Base-by-base conservation (phyloP, 495 filamentous ascomycete species). In the Aspergillus diversus region DNA sequence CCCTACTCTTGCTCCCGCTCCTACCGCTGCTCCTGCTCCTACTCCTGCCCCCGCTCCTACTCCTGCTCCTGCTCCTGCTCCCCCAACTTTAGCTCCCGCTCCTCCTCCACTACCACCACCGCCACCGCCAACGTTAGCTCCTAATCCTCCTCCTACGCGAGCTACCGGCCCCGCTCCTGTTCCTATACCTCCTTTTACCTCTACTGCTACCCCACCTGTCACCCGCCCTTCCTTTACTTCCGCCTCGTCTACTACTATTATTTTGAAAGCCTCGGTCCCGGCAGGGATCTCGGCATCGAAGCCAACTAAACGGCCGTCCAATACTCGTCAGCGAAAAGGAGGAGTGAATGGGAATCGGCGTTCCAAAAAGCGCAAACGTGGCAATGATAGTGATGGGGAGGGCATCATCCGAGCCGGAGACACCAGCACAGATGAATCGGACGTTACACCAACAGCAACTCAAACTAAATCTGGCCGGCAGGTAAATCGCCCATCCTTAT, bases 401-500 rank as follows among this genome's bases (percentile, higher is more conserved):
- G 75, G 69, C 50, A 73, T 80, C 39, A 81, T 73, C 64, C 81
- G 76, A 66, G 77, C 72, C 51, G 79, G 73, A 7, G 79, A 80
- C 53, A 79, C 77, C 35, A 74, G 75, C 61, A 77, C 81, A 16
- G 81, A 85, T 57, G 77, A 75, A 47, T 79, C 81, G 12, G 75
- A 81, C 42, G 77, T 85, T 47, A 81, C 82, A 15, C 81, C 84
- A 13, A 70, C 82, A 11, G 83, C 84, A 4, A 90, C 86, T 16
- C 88, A 84, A 68, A 96, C 92, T 6, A 92, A 92, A 66, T 96
- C 92, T 13, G 93, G 93, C 33, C 87, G 93, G 48, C 87, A 90
- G 50, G 86, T 96, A 8, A 86, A 87, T 65, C 91, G 90, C 61
- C 92, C 92, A 5, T 75, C 84, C 6, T 54, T 84, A 81, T 73